Conservation (phyloP, 2,329 filamentous ascomycete species). For the Huntiella decipiens region DNA sequence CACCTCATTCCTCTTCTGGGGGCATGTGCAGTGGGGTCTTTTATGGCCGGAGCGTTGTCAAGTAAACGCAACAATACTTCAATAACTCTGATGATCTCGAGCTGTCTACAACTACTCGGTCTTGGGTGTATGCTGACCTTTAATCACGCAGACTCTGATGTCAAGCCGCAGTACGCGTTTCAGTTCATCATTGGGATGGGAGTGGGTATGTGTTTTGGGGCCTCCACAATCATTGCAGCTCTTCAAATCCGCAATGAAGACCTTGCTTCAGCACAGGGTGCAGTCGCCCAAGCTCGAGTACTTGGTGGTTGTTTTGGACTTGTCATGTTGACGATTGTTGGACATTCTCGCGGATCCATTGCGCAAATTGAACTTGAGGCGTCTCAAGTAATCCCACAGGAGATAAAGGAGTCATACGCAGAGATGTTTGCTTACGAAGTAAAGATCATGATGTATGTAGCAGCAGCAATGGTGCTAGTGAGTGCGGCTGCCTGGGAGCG, state of each 20-base stretch:
- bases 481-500: constrained; percentile 27
- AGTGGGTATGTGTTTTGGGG: constrained; percentile 37
- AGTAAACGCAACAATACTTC: constrained; percentile 35
- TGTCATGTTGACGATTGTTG: constrained; percentile 38
- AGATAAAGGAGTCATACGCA: constrained; percentile 25
- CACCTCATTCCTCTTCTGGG: constrained; percentile 40
- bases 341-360: constrained; percentile 27
- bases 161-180: constrained; percentile 31
- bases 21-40: constrained; percentile 35
- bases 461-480: constrained; percentile 24
- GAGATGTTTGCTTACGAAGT: constrained; percentile 27
- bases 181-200: constrained; percentile 39
- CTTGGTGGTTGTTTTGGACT: constrained; percentile 41
- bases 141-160: constrained; percentile 16
- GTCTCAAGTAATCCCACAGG: constrained; percentile 19
- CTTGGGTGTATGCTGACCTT: constrained; percentile 30
- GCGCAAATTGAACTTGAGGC: constrained; percentile 23
- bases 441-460: constrained; percentile 26
- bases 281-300: constrained; percentile 39
- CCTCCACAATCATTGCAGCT: constrained; percentile 37
- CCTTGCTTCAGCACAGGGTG: constrained; percentile 38
- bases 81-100: constrained; percentile 28
- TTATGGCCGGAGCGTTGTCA: constrained; percentile 33
- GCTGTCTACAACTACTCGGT: constrained; percentile 33
- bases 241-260: constrained; percentile 29